Conservation (phyloP, 306 rosid genomes). For the Rubus idaeus region DNA sequence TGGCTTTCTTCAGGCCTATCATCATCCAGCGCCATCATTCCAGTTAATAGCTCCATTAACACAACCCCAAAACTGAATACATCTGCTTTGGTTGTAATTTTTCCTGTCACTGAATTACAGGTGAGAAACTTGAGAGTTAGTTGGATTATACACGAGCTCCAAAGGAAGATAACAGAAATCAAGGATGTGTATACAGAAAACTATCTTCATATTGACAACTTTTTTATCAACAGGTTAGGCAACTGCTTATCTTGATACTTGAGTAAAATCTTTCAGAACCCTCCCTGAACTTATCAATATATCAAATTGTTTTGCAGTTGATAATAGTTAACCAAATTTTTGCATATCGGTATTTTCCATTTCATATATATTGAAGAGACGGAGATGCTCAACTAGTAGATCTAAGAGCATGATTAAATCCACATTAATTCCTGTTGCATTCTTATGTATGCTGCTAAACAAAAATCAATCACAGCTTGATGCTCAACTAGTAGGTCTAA, state of each 20-base stretch:
- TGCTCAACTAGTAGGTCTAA: not conserved
- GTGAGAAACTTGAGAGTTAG: conserved; percentile 34
- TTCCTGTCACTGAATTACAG: conserved; percentile 85
- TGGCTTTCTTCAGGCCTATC: conserved; percentile 86
- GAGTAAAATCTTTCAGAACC: conserved; percentile 3
- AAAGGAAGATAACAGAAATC: not conserved
- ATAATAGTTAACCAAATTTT: not conserved
- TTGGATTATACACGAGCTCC: conserved; percentile 7
- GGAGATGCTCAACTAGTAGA: not conserved
- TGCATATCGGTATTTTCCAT: not conserved
- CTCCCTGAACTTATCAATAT: not conserved
- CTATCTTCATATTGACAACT: not conserved
- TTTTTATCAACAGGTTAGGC: not conserved
- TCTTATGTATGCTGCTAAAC: not conserved
- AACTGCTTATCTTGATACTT: not conserved
- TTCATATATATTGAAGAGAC: not conserved
- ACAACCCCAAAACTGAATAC: conserved; percentile 99
- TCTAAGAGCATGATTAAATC: not conserved
- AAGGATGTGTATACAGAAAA: not conserved
- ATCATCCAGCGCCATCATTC: conserved; percentile 92
- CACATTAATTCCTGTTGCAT: not conserved
- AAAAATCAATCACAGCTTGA: not conserved
- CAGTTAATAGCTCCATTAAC: conserved; percentile 89
- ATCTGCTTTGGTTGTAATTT: conserved; percentile 95
- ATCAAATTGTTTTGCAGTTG: not conserved